Evolutionary conservation across 192 early-diverging fungal genomes (phyloP).

Genomic region (Coemansia erecta): DNA sequence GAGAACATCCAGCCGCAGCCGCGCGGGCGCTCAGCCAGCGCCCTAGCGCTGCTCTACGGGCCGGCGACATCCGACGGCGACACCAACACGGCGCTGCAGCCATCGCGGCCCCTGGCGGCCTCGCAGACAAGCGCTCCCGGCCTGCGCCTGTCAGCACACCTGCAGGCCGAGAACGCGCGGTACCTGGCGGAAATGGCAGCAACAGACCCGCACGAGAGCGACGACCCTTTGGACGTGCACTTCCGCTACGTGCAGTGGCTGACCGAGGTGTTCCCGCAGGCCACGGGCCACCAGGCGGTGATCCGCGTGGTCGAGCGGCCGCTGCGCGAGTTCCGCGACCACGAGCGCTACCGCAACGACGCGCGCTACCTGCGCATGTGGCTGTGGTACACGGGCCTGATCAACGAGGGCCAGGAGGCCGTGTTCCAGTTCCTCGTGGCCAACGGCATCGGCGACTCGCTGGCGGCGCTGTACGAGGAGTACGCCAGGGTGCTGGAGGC

Average conservation of each 20-base stretch:
- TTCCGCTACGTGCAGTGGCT: slow-evolving; percentile 62
- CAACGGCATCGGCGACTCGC: slow-evolving; percentile 67
- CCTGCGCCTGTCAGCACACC: slow-evolving; percentile 11
- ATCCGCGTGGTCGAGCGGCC: slow-evolving; percentile 56
- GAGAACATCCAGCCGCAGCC: slow-evolving; percentile 73
- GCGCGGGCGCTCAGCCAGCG: slow-evolving; percentile 63
- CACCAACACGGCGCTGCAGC: too few species aligned
- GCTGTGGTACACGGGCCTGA: slow-evolving; percentile 57
- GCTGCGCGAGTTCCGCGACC: slow-evolving; percentile 49
- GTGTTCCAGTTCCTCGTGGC: slow-evolving; percentile 72
- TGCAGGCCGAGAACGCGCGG: slow-evolving; percentile 39
- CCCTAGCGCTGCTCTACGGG: slow-evolving; percentile 43
- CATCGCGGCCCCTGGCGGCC: slow-evolving; percentile 5
- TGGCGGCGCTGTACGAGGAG: slow-evolving; percentile 74
- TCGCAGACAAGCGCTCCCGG: neutral
- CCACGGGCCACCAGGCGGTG: slow-evolving; percentile 54
- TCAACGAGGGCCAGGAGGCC: slow-evolving; percentile 56
- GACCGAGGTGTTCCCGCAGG: slow-evolving; percentile 61
- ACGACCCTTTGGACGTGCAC: slow-evolving; percentile 63
- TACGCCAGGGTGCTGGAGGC: slow-evolving; percentile 65
- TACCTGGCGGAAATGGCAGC: slow-evolving; percentile 38
- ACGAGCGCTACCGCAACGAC: slow-evolving; percentile 61
- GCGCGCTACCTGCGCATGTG: slow-evolving; percentile 61
- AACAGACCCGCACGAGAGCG: slow-evolving; percentile 27
- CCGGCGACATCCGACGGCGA: neutral